Conservation (phyloP, 2,329 filamentous ascomycete genomes). For the Chaetomiaceae sp. region DNA sequence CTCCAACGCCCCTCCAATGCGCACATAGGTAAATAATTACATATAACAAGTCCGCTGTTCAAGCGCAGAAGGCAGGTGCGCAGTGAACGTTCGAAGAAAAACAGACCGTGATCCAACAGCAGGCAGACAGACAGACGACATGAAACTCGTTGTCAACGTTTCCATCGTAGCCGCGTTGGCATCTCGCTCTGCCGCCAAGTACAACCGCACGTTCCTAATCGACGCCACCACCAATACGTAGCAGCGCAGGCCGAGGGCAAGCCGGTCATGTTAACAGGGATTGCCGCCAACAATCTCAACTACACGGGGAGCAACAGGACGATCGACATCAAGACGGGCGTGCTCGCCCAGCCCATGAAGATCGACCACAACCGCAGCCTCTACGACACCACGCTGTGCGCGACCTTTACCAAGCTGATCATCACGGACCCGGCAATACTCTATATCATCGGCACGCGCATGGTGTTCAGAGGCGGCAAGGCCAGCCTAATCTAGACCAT, state of each 20-base stretch:
- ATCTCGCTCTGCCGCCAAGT: conserved; percentile 4
- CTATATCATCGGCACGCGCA: conserved; percentile 34
- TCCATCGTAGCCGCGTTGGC: background rate
- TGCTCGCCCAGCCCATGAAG: conserved; percentile 19
- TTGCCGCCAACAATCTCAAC: conserved; percentile 13
- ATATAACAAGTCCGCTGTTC: too few relatives aligned
- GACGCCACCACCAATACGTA: conserved; percentile 15
- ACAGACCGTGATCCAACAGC: too few relatives aligned
- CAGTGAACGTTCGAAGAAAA: too few relatives aligned
- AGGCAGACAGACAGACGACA: too few relatives aligned
- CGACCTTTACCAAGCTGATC: conserved; percentile 25
- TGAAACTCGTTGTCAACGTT: too few relatives aligned
- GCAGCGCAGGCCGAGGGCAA: conserved; percentile 16
- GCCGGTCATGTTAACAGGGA: conserved; percentile 6
- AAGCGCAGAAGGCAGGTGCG: too few relatives aligned
- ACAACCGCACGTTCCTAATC: conserved; percentile 12
- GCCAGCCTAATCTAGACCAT: conserved; percentile 24
- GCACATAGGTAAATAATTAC: too few relatives aligned
- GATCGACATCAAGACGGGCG: conserved; percentile 11
- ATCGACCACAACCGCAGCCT: conserved; percentile 22
- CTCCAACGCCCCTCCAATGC: too few relatives aligned
- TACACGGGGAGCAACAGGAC: conserved; percentile 21
- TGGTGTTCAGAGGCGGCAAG: conserved; percentile 23
- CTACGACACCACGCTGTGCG: conserved; percentile 23
- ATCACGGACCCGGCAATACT: conserved; percentile 23